Base-by-base conservation (phyloP, 129 eudicot genomes). In the Flaveria bidentis region DNA sequence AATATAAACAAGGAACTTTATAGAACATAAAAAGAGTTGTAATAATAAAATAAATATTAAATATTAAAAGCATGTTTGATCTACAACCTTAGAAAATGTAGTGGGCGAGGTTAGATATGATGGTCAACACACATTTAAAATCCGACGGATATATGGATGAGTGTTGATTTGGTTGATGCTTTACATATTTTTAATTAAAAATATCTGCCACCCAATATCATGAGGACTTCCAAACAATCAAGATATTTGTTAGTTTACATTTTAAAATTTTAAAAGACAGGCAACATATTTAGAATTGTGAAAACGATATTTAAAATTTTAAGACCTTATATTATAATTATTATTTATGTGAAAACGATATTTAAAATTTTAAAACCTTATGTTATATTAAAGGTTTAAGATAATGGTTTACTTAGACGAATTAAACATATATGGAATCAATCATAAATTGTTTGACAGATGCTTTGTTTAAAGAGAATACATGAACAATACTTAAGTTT, bases 41-140 rank as follows among this genome's bases (percentile, higher is more conserved):
- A 58, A 22, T 41, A 28, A 56, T 18, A 36, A 30, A 68, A 16
- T 22, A 44, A 20, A 9, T 4, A 36, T 4, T 53, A 49, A 15
- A n/a, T 78, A 23, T 36, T 20, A 36, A 55, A 52, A 47, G 47
- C 73, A 60, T 55, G 16, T 69, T 51, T 45, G 26, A 28, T 65
- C 73, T 15, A 39, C 46, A 15, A 45, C 80, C 84, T 14, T 67
- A 67, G 56, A 80, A 63, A 66, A 74, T 80, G 69, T 80, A 67
- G 80, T 80, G 84, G 84, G 51, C 74, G 80, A 74, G 71, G 56
- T 74, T 80, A 67, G 44, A 65, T 45, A 61, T 71, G 41, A 70
- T 58, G 12, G 82, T 70, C 82, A 78, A 71, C 77, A 71, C 72
- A 67, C 72, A 55, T 67, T 44, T 28, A 16, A 80, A 80, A 45